phyloP scores from a whole-genome alignment of 352 stramenopile species.

The Thraustochytrium sp. region DNA sequence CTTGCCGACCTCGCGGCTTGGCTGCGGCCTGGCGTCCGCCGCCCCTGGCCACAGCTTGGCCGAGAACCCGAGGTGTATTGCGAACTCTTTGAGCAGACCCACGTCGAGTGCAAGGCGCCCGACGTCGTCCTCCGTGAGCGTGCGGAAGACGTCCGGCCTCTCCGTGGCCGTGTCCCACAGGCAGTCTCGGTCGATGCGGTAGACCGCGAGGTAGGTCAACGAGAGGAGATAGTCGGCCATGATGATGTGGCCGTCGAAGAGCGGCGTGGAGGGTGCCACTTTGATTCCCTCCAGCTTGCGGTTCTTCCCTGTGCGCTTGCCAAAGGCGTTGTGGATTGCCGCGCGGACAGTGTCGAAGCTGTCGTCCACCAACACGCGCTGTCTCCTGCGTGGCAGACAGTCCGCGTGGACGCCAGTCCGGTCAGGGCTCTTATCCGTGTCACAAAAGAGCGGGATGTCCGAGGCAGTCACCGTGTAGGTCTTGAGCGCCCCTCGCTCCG shows the following conservation, averaged over 20 bases:
- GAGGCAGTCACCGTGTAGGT: neutral
- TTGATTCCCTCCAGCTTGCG: neutral
- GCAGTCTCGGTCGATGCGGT: neutral
- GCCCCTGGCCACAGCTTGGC: neutral
- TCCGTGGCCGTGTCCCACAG: neutral
- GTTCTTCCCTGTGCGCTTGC: neutral
- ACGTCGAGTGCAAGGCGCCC: neutral
- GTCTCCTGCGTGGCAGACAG: neutral
- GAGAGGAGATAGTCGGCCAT: neutral
- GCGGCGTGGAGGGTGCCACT: neutral
- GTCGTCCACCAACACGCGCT: neutral
- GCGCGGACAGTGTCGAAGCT: neutral
- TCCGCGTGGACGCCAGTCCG: neutral
- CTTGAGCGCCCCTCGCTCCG: neutral
- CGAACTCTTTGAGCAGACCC: neutral
- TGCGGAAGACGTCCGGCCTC: neutral
- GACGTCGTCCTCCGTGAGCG: neutral
- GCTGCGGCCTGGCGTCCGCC: no score
- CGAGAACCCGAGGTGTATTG: neutral
- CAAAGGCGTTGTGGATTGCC: neutral
- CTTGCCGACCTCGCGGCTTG: neutral
- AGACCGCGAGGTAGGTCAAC: neutral
- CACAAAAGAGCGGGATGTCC: neutral
- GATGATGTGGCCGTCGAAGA: conserved; percentile 14
- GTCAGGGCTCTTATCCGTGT: neutral